A percentile compares a stretch with the other conserved stretches of the same genome.
phyloP scores from a whole-genome alignment of 2,329 filamentous ascomycete species.

The Trichoderma atroviride region DNA sequence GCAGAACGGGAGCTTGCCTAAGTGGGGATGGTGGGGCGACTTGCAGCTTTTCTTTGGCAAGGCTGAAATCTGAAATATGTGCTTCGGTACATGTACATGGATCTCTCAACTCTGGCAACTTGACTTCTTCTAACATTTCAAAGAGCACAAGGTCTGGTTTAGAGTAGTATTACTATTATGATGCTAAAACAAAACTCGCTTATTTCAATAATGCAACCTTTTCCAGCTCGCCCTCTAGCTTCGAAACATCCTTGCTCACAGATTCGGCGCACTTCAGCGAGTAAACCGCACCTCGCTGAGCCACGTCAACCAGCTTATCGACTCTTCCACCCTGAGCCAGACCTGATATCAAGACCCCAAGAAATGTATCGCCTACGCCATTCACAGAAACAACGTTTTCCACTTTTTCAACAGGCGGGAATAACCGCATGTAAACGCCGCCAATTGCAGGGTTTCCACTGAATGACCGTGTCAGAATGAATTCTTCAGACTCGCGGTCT shows the following conservation, averaged over 20 bases:
- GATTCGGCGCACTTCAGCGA: constrained; percentile 75
- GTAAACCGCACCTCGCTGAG: constrained; percentile 78
- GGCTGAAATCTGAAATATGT: constrained; percentile 28
- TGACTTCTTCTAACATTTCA: not conserved
- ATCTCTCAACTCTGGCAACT: not conserved
- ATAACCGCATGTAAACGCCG: constrained; percentile 79
- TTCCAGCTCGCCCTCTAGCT: constrained; percentile 47
- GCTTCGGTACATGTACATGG: not conserved
- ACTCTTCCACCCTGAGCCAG: constrained; percentile 62
- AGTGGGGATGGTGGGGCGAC: constrained; percentile 26
- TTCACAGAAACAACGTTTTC: constrained; percentile 84
- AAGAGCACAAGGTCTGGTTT: not conserved
- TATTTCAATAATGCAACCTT: constrained; percentile 30
- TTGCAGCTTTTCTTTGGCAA: not conserved
- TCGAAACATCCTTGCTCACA: constrained; percentile 63
- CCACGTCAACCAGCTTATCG: constrained; percentile 70
- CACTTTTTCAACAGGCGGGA: constrained; percentile 68
- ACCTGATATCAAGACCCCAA: constrained; percentile 81
- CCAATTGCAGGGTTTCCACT: constrained; percentile 59
- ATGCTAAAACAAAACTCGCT: not conserved
- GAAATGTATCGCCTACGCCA: constrained; percentile 90
- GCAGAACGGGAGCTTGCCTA: constrained; percentile 27
- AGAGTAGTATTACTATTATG: constrained; percentile 6
- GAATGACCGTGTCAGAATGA: constrained; percentile 68
- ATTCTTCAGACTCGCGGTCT: constrained; percentile 64